Percentiles rank a stretch among this genome's conserved stretches.
phyloP scores from a whole-genome alignment of 2,329 filamentous ascomycete genomes.

The Penicillium fuscoglaucum region DNA sequence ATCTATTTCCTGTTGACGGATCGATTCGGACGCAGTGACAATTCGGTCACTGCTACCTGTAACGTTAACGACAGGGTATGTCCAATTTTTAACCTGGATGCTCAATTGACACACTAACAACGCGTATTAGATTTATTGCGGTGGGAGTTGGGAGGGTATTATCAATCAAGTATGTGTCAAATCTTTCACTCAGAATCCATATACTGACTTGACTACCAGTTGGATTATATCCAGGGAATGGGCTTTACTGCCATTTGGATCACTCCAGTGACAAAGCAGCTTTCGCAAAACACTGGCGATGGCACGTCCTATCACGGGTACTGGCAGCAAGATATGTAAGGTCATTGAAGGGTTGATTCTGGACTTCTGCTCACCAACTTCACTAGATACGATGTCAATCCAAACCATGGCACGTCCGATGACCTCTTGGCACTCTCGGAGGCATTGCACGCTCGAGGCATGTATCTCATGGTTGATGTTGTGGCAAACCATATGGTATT shows the following conservation, averaged over 20 bases:
- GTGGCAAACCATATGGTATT: constrained; percentile 41
- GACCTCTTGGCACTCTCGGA: constrained; percentile 60
- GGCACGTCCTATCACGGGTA: constrained; percentile 55
- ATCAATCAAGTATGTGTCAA: constrained; percentile 39
- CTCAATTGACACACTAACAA: constrained; percentile 22
- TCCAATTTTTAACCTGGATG: background rate
- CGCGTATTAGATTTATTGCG: constrained; percentile 49
- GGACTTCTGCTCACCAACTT: constrained; percentile 44
- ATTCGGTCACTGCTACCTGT: constrained; percentile 38
- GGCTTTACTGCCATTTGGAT: constrained; percentile 55
- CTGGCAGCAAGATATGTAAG: constrained; percentile 51
- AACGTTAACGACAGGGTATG: constrained; percentile 28
- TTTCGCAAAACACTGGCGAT: constrained; percentile 38
- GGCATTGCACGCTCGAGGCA: constrained; percentile 56
- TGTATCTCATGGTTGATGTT: constrained; percentile 64
- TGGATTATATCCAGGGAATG: constrained; percentile 53
- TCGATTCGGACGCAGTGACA: constrained; percentile 44
- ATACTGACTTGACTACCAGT: constrained; percentile 22
- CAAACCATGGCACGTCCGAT: constrained; percentile 59
- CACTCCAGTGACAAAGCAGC: constrained; percentile 46
- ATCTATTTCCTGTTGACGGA: constrained; percentile 51
- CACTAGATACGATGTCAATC: constrained; percentile 53
- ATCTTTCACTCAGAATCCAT: no score
- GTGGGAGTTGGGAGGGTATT: constrained; percentile 50
- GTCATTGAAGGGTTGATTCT: constrained; percentile 37